Evolutionary conservation across 73 alveolate genomes (phyloP).

Genomic region (Symbiodinium natans): DNA sequence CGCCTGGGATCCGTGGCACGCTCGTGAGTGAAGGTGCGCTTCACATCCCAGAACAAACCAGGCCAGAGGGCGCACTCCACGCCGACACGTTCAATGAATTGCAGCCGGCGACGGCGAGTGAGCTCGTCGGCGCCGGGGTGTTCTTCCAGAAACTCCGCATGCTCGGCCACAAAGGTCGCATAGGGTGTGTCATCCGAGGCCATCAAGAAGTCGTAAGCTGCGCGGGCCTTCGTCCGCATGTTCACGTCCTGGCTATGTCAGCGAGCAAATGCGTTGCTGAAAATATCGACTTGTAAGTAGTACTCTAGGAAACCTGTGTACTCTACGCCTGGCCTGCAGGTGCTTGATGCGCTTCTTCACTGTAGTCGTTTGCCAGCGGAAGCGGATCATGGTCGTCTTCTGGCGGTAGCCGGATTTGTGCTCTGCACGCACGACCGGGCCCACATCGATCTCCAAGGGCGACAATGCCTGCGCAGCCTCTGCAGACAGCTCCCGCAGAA

Average conservation of each 20-base stretch:
- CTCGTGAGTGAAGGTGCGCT: background rate
- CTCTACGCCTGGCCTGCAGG: background rate
- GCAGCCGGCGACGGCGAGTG: background rate
- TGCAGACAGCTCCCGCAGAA: background rate
- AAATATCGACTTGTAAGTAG: too few relatives aligned
- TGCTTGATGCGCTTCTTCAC: background rate
- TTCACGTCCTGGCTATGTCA: background rate
- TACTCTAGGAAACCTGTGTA: background rate
- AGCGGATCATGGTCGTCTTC: background rate
- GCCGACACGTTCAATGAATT: background rate
- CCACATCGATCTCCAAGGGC: constrained; percentile 19
- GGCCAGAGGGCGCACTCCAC: constrained; percentile 4
- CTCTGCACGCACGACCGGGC: background rate
- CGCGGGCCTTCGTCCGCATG: background rate
- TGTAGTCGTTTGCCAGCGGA: background rate
- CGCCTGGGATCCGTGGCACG: constrained; percentile 25
- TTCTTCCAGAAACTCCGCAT: background rate
- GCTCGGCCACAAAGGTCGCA: constrained; percentile 22
- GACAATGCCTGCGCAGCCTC: background rate
- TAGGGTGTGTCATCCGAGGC: background rate
- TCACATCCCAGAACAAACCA: background rate
- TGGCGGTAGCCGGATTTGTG: background rate
- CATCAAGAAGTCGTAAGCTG: background rate
- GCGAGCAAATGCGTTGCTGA: background rate
- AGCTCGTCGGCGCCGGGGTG: background rate